Evolutionary conservation across 371 early-diverging fungal species (phyloP).

Genomic region (Neoconidiobolus thromboides): DNA sequence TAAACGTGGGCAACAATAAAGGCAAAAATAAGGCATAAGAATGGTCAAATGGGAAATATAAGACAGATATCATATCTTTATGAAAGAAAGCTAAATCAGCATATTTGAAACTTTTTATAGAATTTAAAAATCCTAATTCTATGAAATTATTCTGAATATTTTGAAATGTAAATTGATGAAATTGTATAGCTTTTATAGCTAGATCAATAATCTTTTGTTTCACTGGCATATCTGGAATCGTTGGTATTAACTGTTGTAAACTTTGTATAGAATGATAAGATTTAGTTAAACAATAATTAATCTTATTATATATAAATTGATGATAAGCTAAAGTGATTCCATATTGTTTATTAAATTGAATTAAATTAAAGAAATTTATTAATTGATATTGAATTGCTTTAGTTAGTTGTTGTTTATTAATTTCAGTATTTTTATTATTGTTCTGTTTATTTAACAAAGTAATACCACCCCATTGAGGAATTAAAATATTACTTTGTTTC

Average conservation of each 20-base stretch:
- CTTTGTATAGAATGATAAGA: background rate
- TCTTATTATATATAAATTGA: background rate
- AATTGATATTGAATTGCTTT: background rate
- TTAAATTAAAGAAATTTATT: too few relatives aligned
- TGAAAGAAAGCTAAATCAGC: constrained; percentile 1
- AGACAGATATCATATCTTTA: background rate
- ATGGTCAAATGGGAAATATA: background rate
- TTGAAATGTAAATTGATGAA: too few relatives aligned
- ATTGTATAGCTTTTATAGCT: too few relatives aligned
- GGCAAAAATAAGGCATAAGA: background rate
- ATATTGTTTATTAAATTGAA: background rate
- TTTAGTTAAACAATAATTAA: too few relatives aligned
- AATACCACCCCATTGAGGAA: constrained; percentile 4
- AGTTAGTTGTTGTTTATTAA: background rate
- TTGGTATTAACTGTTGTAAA: background rate
- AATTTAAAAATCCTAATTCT: background rate
- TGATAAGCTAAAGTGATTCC: background rate
- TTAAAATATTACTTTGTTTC: background rate
- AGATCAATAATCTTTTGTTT: background rate
- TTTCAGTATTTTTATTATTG: background rate
- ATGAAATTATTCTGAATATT: background rate
- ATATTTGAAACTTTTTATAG: background rate
- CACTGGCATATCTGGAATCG: background rate
- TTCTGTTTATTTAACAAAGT: background rate
- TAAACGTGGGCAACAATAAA: background rate